These are phyloP conservation scores for Chalaropsis thielavioides DNA, from an alignment of 2,329 filamentous ascomycete species.

Conservation along the genomic window DNA sequence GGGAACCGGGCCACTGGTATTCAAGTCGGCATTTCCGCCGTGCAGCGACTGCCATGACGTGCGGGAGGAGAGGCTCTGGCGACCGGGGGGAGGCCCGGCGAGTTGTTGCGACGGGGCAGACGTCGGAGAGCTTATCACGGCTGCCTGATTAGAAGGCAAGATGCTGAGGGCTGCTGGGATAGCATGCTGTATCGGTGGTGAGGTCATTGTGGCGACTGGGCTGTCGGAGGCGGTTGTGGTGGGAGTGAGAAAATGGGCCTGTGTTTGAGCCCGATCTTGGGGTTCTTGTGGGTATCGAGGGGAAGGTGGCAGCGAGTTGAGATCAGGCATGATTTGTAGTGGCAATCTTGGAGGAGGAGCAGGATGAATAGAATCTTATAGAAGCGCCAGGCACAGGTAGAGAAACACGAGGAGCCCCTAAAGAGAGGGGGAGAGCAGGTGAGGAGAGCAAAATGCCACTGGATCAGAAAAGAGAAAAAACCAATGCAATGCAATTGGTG, in stretches of 20 bases:
- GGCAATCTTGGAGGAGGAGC: background rate
- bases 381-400: background rate
- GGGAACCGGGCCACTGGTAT: conserved; percentile 46
- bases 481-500: background rate
- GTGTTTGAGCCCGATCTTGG: conserved; percentile 31
- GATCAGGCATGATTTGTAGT: conserved; percentile 33
- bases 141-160: conserved; percentile 40
- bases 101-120: conserved; percentile 23
- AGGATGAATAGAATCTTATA: background rate
- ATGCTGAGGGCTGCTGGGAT: conserved; percentile 32
- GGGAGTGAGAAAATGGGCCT: background rate
- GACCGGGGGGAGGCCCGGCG: conserved; percentile 20
- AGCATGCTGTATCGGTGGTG: conserved; percentile 24
- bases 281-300: conserved; percentile 25
- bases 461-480: background rate
- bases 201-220: conserved; percentile 32
- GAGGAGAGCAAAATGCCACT: background rate
- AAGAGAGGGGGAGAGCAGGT: background rate
- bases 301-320: conserved; percentile 41
- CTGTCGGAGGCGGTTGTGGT: background rate
- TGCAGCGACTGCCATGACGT: conserved; percentile 14
- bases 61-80: conserved; percentile 11
- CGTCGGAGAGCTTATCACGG: conserved; percentile 28
- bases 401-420: background rate
- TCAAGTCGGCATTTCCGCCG: conserved; percentile 18